Evolutionary conservation across 495 filamentous ascomycete species (phyloP).

Genomic region (Tuber umbilicatum): DNA sequence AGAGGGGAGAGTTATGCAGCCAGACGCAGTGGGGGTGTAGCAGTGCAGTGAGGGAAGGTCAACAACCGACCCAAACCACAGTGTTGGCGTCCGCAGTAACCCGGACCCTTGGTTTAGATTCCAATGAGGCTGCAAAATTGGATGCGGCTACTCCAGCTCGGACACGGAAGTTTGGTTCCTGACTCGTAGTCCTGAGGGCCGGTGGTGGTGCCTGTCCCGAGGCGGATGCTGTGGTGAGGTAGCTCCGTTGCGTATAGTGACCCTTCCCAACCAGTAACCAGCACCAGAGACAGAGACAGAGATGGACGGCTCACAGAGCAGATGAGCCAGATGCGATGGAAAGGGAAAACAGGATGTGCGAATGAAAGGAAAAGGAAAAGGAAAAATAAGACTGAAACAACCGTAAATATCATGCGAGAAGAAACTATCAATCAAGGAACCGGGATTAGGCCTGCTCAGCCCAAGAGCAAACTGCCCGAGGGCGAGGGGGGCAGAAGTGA

Average conservation of each 20-base stretch:
- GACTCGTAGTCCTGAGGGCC: slow-evolving; percentile 12
- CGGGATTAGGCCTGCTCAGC: neutral
- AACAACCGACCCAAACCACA: slow-evolving; percentile 33
- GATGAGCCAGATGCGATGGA: neutral
- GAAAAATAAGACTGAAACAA: neutral
- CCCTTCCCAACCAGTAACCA: neutral
- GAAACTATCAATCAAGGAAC: neutral
- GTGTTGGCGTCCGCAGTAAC: slow-evolving; percentile 21
- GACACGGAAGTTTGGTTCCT: slow-evolving; percentile 18
- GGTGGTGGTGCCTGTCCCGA: neutral
- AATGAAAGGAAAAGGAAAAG: neutral
- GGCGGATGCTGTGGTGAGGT: neutral
- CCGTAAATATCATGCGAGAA: neutral
- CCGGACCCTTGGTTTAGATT: slow-evolving; percentile 29
- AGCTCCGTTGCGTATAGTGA: neutral
- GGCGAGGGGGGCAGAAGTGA: neutral
- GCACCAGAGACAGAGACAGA: slow-evolving; percentile 1
- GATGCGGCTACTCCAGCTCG: slow-evolving; percentile 23
- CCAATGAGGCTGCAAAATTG: slow-evolving; percentile 19
- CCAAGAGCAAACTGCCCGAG: neutral
- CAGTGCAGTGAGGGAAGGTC: slow-evolving; percentile 6
- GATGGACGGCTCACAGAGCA: neutral
- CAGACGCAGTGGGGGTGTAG: slow-evolving; percentile 12
- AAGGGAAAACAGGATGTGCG: neutral
- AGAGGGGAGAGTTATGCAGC: slow-evolving; percentile 4